Conservation (phyloP, 2,329 filamentous ascomycete genomes). For the Colletotrichum sp. region DNA sequence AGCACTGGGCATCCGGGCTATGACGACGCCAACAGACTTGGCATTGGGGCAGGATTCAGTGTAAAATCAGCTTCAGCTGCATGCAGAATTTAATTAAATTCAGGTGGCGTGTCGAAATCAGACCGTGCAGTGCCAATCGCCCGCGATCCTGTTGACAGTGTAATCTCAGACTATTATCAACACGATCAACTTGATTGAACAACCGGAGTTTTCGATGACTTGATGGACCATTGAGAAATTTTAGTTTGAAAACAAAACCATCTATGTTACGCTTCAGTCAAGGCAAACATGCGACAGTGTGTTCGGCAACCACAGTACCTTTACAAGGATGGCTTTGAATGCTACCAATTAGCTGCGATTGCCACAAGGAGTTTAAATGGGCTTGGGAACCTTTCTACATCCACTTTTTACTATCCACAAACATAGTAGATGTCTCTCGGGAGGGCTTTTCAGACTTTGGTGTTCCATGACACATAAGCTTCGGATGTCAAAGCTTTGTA, state of each 20-base stretch:
- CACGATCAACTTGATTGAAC: background rate
- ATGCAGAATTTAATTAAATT: fast-evolving
- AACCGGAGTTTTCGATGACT: background rate
- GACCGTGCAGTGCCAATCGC: background rate
- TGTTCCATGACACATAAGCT: background rate
- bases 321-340: background rate
- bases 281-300: background rate
- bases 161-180: background rate
- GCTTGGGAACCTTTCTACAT: background rate
- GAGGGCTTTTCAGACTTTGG: background rate
- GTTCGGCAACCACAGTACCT: background rate
- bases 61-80: background rate
- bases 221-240: fast-evolving
- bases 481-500: background rate
- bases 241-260: fast-evolving
- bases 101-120: background rate
- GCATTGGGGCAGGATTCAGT: background rate
- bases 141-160: background rate
- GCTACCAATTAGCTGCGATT: background rate
- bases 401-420: background rate
- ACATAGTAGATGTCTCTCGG: background rate
- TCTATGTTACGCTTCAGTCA: background rate
- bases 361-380: background rate
- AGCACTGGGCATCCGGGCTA: background rate
- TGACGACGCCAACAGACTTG: background rate